Evolutionary conservation across 2,329 filamentous ascomycete species (phyloP), one percentile per base, ranked within the genome.

Genomic region (Ilyonectria robusta): DNA sequence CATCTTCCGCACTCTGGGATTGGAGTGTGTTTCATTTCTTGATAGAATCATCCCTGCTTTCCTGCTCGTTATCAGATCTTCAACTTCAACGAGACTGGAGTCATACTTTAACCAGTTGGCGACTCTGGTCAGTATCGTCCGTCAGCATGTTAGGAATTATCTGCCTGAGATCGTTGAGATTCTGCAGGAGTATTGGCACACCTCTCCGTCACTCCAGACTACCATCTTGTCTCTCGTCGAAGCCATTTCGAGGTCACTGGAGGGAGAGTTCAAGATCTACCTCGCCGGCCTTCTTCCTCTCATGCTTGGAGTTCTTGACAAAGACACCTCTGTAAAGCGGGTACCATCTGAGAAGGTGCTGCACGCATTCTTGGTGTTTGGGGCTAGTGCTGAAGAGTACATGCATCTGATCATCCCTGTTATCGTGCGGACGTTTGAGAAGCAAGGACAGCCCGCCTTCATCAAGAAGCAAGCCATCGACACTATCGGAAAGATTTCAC

Each of bases 321-420:
- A 94, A 70, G 96, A 99, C 77, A 86, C 84, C 9, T 92, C 92
- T 1, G 84, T 87, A 1, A 92, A 94, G 76, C 88, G 94, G n/a
- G 87, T 89, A 15, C 92, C 94, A 2, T 97, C 95, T 0, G 94
- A 98, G 78, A 92, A 92, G 73, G 95, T 99, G 4, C 85, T 99
- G 26, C 96, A 98, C 78, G 95, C 95, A 0, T 97, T 99, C 80
- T 84, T 99, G 31, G 93, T 99, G 1, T 99, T 99, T 78, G 97
- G 97, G 1, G 92, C 95, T 0, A 98, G 95, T 76, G 93, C 93
- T 11, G 96, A 99, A 79, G 96, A 99, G 79, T 99, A 99, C 80
- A 99, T 99, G 96, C 96, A 99, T 79, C 86, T 99, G 59, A 98
- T 99, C 72, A 94, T 99, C 58, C 96, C 96, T 0, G 94, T 97